Conservation (phyloP, 2,329 filamentous ascomycete species). For the Thielaviopsis populi region DNA sequence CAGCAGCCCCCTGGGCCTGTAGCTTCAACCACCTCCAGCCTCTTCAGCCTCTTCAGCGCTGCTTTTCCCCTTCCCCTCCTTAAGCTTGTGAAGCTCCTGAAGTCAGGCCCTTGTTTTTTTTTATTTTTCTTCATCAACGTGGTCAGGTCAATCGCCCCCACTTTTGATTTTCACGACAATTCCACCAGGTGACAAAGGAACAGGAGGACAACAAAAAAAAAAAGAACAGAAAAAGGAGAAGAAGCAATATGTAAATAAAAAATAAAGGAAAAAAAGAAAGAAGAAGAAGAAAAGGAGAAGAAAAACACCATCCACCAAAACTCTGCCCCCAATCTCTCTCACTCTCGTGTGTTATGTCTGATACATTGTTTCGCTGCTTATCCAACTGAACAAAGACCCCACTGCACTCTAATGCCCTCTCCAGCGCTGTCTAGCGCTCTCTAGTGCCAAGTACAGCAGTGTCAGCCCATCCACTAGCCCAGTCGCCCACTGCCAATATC, state of each 20-base stretch:
- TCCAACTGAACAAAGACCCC: too few species aligned
- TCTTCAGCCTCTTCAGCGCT: too few species aligned
- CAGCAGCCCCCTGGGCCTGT: neutral
- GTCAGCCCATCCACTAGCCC: too few species aligned
- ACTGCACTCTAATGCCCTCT: too few species aligned
- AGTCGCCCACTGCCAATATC: neutral
- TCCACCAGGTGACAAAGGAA: neutral
- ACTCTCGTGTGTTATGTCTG: too few species aligned
- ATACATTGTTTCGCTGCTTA: too few species aligned
- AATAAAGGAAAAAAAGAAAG: neutral
- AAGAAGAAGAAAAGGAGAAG: too few species aligned
- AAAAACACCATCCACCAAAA: too few species aligned
- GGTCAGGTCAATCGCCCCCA: neutral
- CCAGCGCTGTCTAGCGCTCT: too few species aligned
- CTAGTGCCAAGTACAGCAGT: too few species aligned
- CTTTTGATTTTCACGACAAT: slow-evolving; percentile 2
- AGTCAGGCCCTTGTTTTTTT: neutral
- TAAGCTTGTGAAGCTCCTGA: neutral
- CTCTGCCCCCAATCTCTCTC: too few species aligned
- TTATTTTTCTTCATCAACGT: neutral
- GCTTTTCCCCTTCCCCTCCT: neutral
- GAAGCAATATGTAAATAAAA: too few species aligned
- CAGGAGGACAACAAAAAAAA: neutral
- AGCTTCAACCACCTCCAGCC: neutral
- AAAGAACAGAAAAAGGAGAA: neutral